These are phyloP conservation scores for Amylostereum areolatum DNA, from an alignment of 1,284 basidiomycete species.

Conservation along the genomic window DNA sequence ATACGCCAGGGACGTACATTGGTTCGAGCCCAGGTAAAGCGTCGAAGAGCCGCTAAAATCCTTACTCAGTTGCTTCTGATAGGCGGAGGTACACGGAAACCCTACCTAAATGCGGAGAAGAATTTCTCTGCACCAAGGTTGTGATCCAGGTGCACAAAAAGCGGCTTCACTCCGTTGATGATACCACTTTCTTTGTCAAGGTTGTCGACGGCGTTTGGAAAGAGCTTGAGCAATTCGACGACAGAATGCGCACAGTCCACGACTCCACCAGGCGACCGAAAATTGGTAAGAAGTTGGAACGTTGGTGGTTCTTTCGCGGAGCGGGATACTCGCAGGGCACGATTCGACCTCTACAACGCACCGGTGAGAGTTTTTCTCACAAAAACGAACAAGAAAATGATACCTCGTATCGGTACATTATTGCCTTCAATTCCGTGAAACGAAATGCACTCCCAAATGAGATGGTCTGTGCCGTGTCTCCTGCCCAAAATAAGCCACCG, in stretches of 20 bases:
- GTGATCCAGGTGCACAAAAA: not conserved
- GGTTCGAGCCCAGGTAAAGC: not conserved
- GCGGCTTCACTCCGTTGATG: not conserved
- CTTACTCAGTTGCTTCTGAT: not conserved
- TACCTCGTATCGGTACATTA: conserved; percentile 48
- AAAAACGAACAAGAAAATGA: no score
- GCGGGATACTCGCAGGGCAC: no score
- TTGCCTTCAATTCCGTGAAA: conserved; percentile 57
- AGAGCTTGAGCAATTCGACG: not conserved
- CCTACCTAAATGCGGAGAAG: not conserved
- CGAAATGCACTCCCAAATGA: conserved; percentile 56
- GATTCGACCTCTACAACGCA: no score
- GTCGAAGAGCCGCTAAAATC: not conserved
- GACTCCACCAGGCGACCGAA: not conserved
- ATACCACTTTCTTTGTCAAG: not conserved
- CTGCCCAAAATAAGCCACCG: conserved; percentile 61
- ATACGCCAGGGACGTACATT: not conserved
- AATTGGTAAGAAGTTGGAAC: not conserved
- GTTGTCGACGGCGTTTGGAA: not conserved
- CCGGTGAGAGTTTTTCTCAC: no score
- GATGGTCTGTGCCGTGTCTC: conserved; percentile 68
- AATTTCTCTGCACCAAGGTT: not conserved
- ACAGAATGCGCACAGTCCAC: not conserved
- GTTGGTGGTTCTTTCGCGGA: not conserved
- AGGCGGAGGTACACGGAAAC: no score